Evolutionary conservation across 1,139 yeast species (phyloP).

Genomic region (Scheffersomyces titani): DNA sequence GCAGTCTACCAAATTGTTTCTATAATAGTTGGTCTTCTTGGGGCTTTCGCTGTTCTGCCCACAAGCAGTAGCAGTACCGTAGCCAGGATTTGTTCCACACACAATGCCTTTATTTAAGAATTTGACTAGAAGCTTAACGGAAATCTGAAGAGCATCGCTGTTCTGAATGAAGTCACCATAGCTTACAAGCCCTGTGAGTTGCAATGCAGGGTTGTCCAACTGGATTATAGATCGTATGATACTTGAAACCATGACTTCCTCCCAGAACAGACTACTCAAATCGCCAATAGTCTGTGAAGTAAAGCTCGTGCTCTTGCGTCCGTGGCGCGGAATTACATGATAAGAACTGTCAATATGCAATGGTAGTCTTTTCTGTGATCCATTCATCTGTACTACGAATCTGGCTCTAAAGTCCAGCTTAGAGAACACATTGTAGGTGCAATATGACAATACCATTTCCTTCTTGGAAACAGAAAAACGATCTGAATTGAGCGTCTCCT

Average conservation of each 20-base stretch:
- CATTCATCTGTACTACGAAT: constrained; percentile 27
- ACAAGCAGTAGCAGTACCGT: constrained; percentile 34
- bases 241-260: constrained; percentile 38
- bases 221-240: constrained; percentile 32
- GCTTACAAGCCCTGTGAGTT: constrained; percentile 36
- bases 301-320: constrained; percentile 19
- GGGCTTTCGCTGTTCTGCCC: constrained; percentile 24
- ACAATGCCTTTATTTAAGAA: constrained; percentile 29
- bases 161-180: constrained; percentile 22
- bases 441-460: constrained; percentile 47
- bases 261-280: constrained; percentile 29
- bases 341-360: constrained; percentile 29
- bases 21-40: constrained; percentile 30
- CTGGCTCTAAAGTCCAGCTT: constrained; percentile 49
- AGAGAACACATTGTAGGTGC: constrained; percentile 50
- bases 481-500: constrained; percentile 6
- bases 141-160: constrained; percentile 13
- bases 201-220: constrained; percentile 36
- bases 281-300: constrained; percentile 21
- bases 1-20: constrained; percentile 36
- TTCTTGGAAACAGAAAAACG: constrained; percentile 20
- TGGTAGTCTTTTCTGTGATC: constrained; percentile 19
- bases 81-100: constrained; percentile 27
- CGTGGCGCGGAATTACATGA: constrained; percentile 26
- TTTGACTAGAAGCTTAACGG: constrained; percentile 22